Evolutionary conservation across 2,329 filamentous ascomycete genomes (phyloP).

Genomic region (Epicoccum nigrum): DNA sequence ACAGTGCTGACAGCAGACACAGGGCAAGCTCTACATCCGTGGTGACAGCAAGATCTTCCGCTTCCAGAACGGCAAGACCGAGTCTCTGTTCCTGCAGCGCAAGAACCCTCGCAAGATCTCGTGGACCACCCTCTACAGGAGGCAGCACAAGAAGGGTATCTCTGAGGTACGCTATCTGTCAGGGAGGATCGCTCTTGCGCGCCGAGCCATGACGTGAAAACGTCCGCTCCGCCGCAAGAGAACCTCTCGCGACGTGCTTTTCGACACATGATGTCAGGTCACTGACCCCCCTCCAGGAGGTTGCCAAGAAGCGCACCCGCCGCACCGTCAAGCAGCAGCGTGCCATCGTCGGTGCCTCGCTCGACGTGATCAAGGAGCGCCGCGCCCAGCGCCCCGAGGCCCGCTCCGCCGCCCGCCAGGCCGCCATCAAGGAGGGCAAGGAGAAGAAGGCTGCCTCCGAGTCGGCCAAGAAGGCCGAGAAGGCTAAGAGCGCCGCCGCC

Average conservation of each 20-base stretch:
- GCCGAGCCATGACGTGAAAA: slow-evolving; percentile 28
- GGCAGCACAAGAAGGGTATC: slow-evolving; percentile 99
- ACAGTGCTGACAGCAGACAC: slow-evolving; percentile 43
- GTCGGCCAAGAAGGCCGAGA: slow-evolving; percentile 97
- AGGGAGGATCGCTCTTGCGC: slow-evolving; percentile 12
- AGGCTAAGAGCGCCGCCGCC: slow-evolving; percentile 86
- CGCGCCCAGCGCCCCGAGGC: slow-evolving; percentile 93
- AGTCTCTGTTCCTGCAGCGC: slow-evolving; percentile 99
- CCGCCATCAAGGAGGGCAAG: slow-evolving; percentile 97
- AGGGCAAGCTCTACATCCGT: slow-evolving; percentile 99
- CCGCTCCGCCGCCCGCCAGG: slow-evolving; percentile 84
- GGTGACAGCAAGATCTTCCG: slow-evolving; percentile 99
- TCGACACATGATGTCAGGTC: slow-evolving; percentile 15
- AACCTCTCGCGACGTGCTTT: slow-evolving; percentile 17
- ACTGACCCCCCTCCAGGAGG: slow-evolving; percentile 70
- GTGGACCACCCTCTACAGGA: slow-evolving; percentile 97
- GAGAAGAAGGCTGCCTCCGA: slow-evolving; percentile 92
- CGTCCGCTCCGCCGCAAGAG: slow-evolving; percentile 19
- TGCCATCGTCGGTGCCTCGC: slow-evolving; percentile 97
- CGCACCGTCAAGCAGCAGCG: slow-evolving; percentile 98
- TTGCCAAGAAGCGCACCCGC: slow-evolving; percentile 99
- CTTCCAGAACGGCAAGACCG: slow-evolving; percentile 99
- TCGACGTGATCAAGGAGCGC: slow-evolving; percentile 99
- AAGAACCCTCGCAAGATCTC: slow-evolving; percentile 99
- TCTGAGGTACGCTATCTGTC: slow-evolving; percentile 77